Evolutionary conservation across 2,329 filamentous ascomycete species (phyloP).

Genomic region (Pochonia chlamydosporia): DNA sequence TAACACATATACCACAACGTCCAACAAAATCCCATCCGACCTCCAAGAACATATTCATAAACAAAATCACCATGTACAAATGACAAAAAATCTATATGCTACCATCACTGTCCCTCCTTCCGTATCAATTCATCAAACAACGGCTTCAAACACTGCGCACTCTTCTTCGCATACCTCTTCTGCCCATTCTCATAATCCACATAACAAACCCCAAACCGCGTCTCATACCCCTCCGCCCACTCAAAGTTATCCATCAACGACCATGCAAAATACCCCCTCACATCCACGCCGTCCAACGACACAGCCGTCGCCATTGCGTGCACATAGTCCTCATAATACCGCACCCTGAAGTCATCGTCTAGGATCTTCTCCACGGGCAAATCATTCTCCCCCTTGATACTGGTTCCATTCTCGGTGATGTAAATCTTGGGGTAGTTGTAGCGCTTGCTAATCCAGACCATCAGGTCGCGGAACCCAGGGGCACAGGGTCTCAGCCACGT

Average conservation of each 20-base stretch:
- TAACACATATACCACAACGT: too few species aligned
- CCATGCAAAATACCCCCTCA: slow-evolving; percentile 80
- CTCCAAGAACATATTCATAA: too few species aligned
- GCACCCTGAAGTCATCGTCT: slow-evolving; percentile 73
- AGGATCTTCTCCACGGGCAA: slow-evolving; percentile 64
- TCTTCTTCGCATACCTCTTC: slow-evolving; percentile 79
- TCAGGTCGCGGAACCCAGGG: slow-evolving; percentile 68
- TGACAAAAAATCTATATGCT: too few species aligned
- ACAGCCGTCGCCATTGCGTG: slow-evolving; percentile 69
- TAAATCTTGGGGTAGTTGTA: slow-evolving; percentile 75
- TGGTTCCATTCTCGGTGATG: slow-evolving; percentile 85
- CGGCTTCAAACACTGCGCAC: slow-evolving; percentile 58
- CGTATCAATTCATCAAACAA: slow-evolving; percentile 67
- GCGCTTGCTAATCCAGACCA: slow-evolving; percentile 71
- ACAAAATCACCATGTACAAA: too few species aligned
- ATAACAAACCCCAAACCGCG: slow-evolving; percentile 76
- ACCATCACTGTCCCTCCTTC: slow-evolving; percentile 40
- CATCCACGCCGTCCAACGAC: slow-evolving; percentile 67
- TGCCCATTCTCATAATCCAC: slow-evolving; percentile 79
- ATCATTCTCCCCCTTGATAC: slow-evolving; percentile 76
- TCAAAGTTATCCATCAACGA: slow-evolving; percentile 88
- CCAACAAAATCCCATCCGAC: too few species aligned
- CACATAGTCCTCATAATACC: slow-evolving; percentile 76
- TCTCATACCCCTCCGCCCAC: slow-evolving; percentile 88
- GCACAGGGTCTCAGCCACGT: slow-evolving; percentile 75